Evolutionary conservation across 2,329 filamentous ascomycete species (phyloP), one percentile per base, ranked within the genome.

Genomic region (Hyphodiscus sp.): DNA sequence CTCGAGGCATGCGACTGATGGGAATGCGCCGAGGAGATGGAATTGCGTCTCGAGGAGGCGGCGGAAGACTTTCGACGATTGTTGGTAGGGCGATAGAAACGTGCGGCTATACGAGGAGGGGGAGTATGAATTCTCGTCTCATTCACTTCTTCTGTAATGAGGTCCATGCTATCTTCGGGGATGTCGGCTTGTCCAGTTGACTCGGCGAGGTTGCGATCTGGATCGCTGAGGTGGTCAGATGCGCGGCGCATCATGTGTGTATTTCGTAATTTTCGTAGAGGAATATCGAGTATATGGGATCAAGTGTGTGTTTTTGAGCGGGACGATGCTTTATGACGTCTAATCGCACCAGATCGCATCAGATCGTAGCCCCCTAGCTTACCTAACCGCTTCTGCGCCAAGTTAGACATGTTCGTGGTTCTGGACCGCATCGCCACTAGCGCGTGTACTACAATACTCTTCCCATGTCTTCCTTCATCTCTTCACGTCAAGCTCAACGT

Each of bases 21-120:
- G 1, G 66, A 81, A 55, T 89, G 86, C 20, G 78, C 82, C 1
- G 87, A 91, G 3, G 87, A 90, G 29, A 91, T 80, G 53, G 87
- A 91, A 71, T 90, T 91, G 57, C 87, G 83, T 60, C 87, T 85
- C 29, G 87, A 91, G 1, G 87, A 91, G 20, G 87, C 82, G 15
- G 87, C 86, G 20, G 87, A 91, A 53, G 85, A 85, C 68, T 86
- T 88, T 63, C 85, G 83, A 61, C 86, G 83, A 58, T 76, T 79
- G 60, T 82, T 82, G 4, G 76, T 80, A 38, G 79, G 80, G 56
- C 83, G 80, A 70, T 88, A 88, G 74, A 92, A 89, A 59, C 87
- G 86, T 51, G 87, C 87, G 62, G 87, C 87, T 65, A 91, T 86
- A 65, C 84, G 86, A 29, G 87, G 83, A 50, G 88, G 88, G 45